Percentiles rank a stretch among this genome's conserved stretches.
Evolutionary conservation across 148 eudicot genomes (phyloP).

Genomic region (Nepenthes mirabilis): DNA sequence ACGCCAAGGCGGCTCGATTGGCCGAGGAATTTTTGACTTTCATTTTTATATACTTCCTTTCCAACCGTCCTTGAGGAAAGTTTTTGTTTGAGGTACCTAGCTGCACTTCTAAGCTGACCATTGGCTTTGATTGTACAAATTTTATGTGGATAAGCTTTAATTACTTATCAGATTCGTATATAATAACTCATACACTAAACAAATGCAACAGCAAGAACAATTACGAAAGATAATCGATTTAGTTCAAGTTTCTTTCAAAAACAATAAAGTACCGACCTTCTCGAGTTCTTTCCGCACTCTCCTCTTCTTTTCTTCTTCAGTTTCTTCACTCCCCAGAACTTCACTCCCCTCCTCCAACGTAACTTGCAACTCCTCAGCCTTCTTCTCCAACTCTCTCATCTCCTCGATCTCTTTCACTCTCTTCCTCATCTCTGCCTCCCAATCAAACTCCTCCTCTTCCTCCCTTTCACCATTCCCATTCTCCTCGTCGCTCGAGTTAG

Average conservation of each 20-base stretch:
- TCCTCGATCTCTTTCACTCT: constrained; percentile 74
- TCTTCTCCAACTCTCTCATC: constrained; percentile 75
- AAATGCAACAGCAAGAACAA: not conserved
- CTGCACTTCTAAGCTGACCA: no score
- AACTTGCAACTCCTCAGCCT: constrained; percentile 66
- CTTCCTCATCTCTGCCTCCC: constrained; percentile 83
- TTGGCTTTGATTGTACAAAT: no score
- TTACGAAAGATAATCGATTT: no score
- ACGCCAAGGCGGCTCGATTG: no score
- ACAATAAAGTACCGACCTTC: constrained; percentile 30
- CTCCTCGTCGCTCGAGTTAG: constrained; percentile 51
- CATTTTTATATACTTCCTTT: no score
- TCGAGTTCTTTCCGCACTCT: constrained; percentile 82
- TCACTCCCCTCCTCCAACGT: constrained; percentile 31
- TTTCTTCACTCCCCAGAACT: constrained; percentile 31
- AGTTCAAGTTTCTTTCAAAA: not conserved
- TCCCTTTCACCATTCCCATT: constrained; percentile 30
- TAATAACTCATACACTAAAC: no score
- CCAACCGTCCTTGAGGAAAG: no score
- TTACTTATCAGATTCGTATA: no score
- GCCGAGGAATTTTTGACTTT: no score
- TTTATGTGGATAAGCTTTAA: no score
- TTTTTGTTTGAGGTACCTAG: no score
- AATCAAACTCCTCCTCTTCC: constrained; percentile 31
- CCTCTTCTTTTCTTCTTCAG: constrained; percentile 73